phyloP scores from a whole-genome alignment of 2,329 filamentous ascomycete species.

The Penicillium sp. region DNA sequence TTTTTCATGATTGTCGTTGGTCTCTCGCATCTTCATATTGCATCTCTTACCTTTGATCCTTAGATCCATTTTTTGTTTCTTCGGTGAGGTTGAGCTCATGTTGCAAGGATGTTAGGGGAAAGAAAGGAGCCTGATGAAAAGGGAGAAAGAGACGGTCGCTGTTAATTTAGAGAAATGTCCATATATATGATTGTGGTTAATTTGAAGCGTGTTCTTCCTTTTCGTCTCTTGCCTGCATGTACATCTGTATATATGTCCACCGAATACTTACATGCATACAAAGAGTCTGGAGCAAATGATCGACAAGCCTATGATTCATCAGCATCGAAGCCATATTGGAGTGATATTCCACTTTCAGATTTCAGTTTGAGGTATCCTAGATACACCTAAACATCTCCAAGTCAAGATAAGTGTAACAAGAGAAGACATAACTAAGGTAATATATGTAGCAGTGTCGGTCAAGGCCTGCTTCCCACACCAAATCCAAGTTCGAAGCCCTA shows the following conservation, averaged over 20 bases:
- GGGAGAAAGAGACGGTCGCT: not conserved
- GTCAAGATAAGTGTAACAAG: not conserved
- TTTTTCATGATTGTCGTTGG: not conserved
- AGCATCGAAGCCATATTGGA: not conserved
- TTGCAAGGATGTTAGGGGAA: not conserved
- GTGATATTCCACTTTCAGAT: not conserved
- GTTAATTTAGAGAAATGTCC: slow-evolving; percentile 5
- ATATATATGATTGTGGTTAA: slow-evolving; percentile 3
- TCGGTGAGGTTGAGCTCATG: not conserved
- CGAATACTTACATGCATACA: not conserved
- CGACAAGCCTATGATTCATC: not conserved
- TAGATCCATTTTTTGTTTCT: not conserved
- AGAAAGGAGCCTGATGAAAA: not conserved
- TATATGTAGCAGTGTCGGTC: not conserved
- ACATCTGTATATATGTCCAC: no score
- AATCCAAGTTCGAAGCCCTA: not conserved
- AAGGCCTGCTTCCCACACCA: not conserved
- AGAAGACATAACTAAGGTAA: not conserved
- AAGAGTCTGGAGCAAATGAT: not conserved
- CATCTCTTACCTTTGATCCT: not conserved
- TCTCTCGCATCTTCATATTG: not conserved
- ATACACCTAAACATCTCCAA: not conserved
- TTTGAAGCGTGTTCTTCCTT: slow-evolving; percentile 4
- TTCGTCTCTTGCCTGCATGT: not conserved
- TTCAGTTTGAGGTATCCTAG: not conserved